phyloP scores from a whole-genome alignment of 768 basidiomycete genomes.

The Collybiopsis luxurians region DNA sequence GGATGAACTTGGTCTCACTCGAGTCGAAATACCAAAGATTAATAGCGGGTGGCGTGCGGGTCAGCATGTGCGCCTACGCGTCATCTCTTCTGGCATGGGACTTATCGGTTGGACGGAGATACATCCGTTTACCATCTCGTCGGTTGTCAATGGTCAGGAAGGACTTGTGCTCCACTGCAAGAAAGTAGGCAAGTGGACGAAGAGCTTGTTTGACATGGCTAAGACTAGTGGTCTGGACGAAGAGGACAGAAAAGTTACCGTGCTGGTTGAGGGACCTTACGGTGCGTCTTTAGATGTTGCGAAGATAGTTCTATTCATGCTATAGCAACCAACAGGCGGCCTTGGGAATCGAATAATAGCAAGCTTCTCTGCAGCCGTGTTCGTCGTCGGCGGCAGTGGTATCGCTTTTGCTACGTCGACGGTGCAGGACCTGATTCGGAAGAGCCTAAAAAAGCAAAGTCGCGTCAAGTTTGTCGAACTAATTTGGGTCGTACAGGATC shows the following conservation, averaged over 20 bases:
- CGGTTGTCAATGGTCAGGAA: slow-evolving; percentile 38
- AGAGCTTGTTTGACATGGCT: slow-evolving; percentile 34
- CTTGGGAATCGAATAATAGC: slow-evolving; percentile 40
- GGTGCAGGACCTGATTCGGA: slow-evolving; percentile 45
- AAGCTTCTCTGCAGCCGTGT: slow-evolving; percentile 48
- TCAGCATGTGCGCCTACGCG: slow-evolving; percentile 57
- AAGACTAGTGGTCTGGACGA: slow-evolving; percentile 10
- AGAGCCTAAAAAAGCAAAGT: slow-evolving; percentile 28
- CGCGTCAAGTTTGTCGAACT: slow-evolving; percentile 44
- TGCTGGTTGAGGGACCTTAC: slow-evolving; percentile 46
- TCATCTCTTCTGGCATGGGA: slow-evolving; percentile 41
- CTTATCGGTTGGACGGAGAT: slow-evolving; percentile 37
- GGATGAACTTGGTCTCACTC: slow-evolving; percentile 43
- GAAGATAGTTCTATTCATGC: not conserved
- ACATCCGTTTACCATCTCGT: slow-evolving; percentile 63
- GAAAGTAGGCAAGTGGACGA: slow-evolving; percentile 39
- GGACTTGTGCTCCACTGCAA: slow-evolving; percentile 51
- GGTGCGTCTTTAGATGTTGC: slow-evolving; percentile 19
- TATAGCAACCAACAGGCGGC: slow-evolving; percentile 19
- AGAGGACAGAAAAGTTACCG: slow-evolving; percentile 21
- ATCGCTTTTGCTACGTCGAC: slow-evolving; percentile 50
- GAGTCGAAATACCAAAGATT: slow-evolving; percentile 41
- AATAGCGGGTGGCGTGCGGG: slow-evolving; percentile 57
- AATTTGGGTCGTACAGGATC: slow-evolving; percentile 46
- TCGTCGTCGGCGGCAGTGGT: slow-evolving; percentile 60